Evolutionary conservation across 805 yeast species (phyloP), one percentile per base, ranked within the genome.

Genomic region (Kuraishia piskuri): DNA sequence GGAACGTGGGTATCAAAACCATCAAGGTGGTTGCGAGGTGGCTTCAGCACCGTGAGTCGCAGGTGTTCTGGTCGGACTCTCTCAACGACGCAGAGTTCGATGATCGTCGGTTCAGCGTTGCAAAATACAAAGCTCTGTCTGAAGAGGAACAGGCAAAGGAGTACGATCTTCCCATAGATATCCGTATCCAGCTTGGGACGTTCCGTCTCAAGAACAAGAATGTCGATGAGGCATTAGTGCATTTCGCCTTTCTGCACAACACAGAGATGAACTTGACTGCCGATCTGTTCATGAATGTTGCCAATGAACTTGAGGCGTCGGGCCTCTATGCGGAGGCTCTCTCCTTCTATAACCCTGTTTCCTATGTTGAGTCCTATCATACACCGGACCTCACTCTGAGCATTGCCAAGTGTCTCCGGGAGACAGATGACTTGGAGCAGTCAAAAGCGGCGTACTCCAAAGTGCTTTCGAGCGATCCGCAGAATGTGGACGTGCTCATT

Each of bases 71-170:
- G 92, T 83, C 82, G 57, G 84, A 80, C 52, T 63, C 62, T 2
- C 71, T 69, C 17, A 84, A 83, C 57, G 98, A 92, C 65, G 71
- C 88, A 0, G 98, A 92, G 67, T 92, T 86, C 68, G 97, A 92
- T 65, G 79, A 74, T 22, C 75, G 95, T 62, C 71, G 95, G 57
- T 67, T 70, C 40, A 77, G 75, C 48, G 74, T 75, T 58, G 66
- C 70, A 9, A 72, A 71, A 50, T 80, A 66, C 59, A 74, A 72
- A 51, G 66, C 73, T 1, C 57, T 80, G 23, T 59, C 75, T 1
- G 68, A 68, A 49, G 78, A 77, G 53, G 64, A 68, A 3, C 66
- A 71, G 53, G 57, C 68, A 40, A 74, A 74, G 60, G 61, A 54
- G 17, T 80, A 68, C 58, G 67, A 75, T 8, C 68, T 94, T 21